Base-by-base conservation (phyloP, 2,329 filamentous ascomycete species). In the Pyricularia pennisetigena region DNA sequence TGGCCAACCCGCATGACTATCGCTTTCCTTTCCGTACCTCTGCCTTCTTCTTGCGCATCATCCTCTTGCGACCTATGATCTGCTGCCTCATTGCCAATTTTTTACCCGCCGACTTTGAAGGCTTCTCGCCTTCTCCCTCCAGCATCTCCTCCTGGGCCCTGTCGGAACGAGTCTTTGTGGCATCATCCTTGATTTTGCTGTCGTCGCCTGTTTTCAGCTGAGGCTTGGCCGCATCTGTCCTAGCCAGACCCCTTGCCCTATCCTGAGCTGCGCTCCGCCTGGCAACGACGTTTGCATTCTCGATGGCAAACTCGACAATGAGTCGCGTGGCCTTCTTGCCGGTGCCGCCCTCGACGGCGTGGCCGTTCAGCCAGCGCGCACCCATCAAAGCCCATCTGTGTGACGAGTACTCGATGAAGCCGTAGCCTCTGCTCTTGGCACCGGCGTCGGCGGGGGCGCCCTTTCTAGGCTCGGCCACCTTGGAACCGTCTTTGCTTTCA, bases 251-350 rank as follows among this genome's bases (percentile, higher is more conserved):
- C 26, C 68, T 64, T 68, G 70, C 70, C 69, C 80, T 80, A 61
- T 80, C 78, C 75, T 93, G 89, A 65, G 82, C 82, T 70, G 89
- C 87, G 70, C 83, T 86, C 68, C 96, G 86, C 71, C 95, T 85
- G 72, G 89, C 86, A n/a, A 99, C 90, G 0, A 99, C 95, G 75
- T 97, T 94, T 0, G 93, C 94, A 74, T 99, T 99, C 80, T 99
- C 95, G 76, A 99, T 97, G 24, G 95, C 93, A 76, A 99, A 99
- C 78, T 99, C 96, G 54, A 94, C 94, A 75, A 99, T 93, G 67
- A 99, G 80, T 14, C 95, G 86, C 79, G 95, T 94, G 76, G 93
- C 94, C 79, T 90, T 92, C 74, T 85, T 82, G 16, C 66, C 66
- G 29, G n/a, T 67, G 59, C 30, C 54, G 8, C 59, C 59, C 14